Base-by-base conservation (phyloP, 1,139 yeast genomes). In the Kluyveromyces marxianus region DNA sequence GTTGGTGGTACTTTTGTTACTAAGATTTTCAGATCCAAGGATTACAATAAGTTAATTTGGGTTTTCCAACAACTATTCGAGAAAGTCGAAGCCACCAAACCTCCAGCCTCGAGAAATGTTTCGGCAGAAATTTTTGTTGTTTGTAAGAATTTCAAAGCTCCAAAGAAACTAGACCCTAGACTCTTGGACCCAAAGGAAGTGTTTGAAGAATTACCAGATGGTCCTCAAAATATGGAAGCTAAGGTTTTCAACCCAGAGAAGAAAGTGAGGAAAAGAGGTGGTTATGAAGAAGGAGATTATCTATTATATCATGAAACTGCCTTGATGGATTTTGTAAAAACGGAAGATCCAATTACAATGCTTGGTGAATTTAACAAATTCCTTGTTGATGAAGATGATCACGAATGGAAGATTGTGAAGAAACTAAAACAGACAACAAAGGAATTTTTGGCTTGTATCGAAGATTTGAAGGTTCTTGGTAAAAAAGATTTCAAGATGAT, bases 71-170 rank as follows among this genome's bases (percentile, higher is more conserved):
- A 92, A 66, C 74, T 92, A 50, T 92, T 92, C 61, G 96, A 88
- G 48, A 90, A 86, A 62, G 97, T 92, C 41, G 98, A 92, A 66
- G 98, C 98, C 8, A 92, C 98, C 1, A 92, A 92, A 62, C 99
- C 99, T 6, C 97, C 98, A 24, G 92, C 97, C 24, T 89, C 97
- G 39, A 90, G 99, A 81, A 87, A 87, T 68, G 98, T 94, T 26
- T 92, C 98, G 58, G 98, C 98, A 2, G 99, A 92, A 74, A 94
- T 94, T 60, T 92, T 92, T 62, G 98, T 92, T 45, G 97, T 90
- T 35, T 92, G 99, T 69, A 82, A 83, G 66, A 95, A 95, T 14
- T 92, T 86, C 70, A 92, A 89, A 66, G 97, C 97, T 8, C 98
- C 98, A 43, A 88, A 89, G 65, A 89, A 86, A 65, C 68, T 92